Evolutionary conservation across 1,284 basidiomycete species (phyloP), one percentile per base, ranked within the genome.

Genomic region (Mycena citricolor): DNA sequence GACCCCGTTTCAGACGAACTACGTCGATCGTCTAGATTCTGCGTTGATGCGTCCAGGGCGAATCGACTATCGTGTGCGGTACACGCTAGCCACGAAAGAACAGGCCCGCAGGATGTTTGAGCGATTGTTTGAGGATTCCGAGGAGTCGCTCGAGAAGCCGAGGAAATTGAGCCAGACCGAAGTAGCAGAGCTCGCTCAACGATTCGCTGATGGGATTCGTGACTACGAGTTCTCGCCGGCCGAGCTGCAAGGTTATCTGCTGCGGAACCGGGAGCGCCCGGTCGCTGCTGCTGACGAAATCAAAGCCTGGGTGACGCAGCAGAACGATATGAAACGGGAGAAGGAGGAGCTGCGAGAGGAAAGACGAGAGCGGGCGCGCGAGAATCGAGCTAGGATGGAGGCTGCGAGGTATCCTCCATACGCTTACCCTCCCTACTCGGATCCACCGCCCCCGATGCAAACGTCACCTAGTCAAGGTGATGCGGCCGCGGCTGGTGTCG

Each of bases 191-290:
- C 59, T 71, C 19, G 69, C 69, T 0, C 41, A 58, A 10, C 28
- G 48, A 23, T 75, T 73, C 52, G 60, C 67, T 8, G 53, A 54
- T 7, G 46, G 47, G 2, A 57, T 75, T 16, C 67, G 69, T 5
- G 61, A 66, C 17, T 51, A 63, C 16, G 61, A 61, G 40, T 67
- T 72, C 42, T 66, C 68, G 10, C 65, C 70, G 34, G 69, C 73
- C 0, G 66, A 67, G 32, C 60, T 76, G 8, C 73, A 74, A 47
- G 72, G 70, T 2, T 69, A 68, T 46, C 57, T 75, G 41, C 63
- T 76, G 53, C 54, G 54, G 8, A 67, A 64, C 54, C 73, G 73
- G 55, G 61, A 60, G 12, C 49, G 62, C 10, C 71, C 73, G 7
- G 52, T 55, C 25, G 50, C 47, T 21, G 71, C 70, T 6, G 58